Evolutionary conservation across 140 eudicot species (phyloP).

Genomic region (Flaveria floridana): DNA sequence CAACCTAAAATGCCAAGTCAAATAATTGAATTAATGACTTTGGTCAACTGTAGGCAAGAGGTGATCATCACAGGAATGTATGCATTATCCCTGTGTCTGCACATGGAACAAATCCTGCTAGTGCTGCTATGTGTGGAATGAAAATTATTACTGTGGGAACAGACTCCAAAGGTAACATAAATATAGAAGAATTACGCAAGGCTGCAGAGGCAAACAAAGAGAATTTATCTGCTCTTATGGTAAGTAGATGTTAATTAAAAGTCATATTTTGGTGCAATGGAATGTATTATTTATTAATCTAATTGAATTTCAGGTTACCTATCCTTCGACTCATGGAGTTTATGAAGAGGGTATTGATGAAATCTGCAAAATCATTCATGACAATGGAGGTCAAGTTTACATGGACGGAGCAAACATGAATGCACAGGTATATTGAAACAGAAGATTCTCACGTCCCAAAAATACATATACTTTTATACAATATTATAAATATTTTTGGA

Average conservation of each 20-base stretch:
- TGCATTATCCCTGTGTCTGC: constrained; percentile 93
- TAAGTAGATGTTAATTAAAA: constrained; percentile 42
- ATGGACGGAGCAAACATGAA: constrained; percentile 99
- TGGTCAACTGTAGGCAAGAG: constrained; percentile 64
- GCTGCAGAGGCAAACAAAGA: constrained; percentile 93
- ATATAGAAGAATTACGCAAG: constrained; percentile 74
- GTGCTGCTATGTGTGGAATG: constrained; percentile 99
- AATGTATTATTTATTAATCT: neutral
- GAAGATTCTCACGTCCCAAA: neutral
- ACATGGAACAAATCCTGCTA: constrained; percentile 93
- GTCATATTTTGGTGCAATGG: neutral
- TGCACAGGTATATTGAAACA: constrained; percentile 66
- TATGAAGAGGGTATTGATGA: constrained; percentile 96
- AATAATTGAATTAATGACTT: neutral
- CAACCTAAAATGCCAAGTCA: neutral
- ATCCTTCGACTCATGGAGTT: constrained; percentile 97
- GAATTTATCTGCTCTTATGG: constrained; percentile 86
- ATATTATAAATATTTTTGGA: neutral
- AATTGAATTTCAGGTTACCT: constrained; percentile 62
- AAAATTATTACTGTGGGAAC: constrained; percentile 86
- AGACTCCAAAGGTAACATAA: constrained; percentile 86
- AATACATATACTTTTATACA: neutral
- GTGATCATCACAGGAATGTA: constrained; percentile 82
- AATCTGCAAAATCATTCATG: constrained; percentile 82
- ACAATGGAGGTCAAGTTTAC: constrained; percentile 98